Evolutionary conservation across 768 basidiomycete species (phyloP).

Genomic region (Rossbeevera mucosa): DNA sequence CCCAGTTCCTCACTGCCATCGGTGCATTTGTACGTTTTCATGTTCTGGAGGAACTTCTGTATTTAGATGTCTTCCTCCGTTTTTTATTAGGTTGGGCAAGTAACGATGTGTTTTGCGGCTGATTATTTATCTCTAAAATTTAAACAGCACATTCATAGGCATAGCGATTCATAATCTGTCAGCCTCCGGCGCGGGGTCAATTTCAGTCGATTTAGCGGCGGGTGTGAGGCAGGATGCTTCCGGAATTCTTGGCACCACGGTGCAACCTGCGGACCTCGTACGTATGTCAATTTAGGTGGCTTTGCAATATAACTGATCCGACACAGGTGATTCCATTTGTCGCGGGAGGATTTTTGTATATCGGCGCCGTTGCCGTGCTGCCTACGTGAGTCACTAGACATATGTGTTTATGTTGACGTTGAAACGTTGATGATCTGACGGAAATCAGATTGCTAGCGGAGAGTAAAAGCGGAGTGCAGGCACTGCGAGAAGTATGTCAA

Average conservation of each 20-base stretch:
- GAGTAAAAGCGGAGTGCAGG: slow-evolving; percentile 83
- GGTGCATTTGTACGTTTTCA: slow-evolving; percentile 72
- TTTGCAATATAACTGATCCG: slow-evolving; percentile 12
- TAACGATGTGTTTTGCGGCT: slow-evolving; percentile 1
- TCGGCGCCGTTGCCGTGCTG: slow-evolving; percentile 87
- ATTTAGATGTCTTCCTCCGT: slow-evolving; percentile 19
- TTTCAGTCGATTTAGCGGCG: slow-evolving; percentile 60
- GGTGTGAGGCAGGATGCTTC: slow-evolving; percentile 71
- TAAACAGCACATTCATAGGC: slow-evolving; percentile 74
- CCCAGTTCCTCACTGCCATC: slow-evolving; percentile 86
- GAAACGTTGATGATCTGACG: slow-evolving; percentile 8
- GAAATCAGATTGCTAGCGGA: slow-evolving; percentile 68
- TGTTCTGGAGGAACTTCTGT: slow-evolving; percentile 2
- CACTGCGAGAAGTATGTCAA: slow-evolving; percentile 72
- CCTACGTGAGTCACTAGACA: slow-evolving; percentile 63
- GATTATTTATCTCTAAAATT: slow-evolving; percentile 5
- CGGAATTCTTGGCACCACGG: slow-evolving; percentile 82
- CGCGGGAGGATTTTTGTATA: slow-evolving; percentile 89
- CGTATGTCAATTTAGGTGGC: slow-evolving; percentile 29
- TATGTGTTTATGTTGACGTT: not conserved
- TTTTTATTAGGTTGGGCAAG: slow-evolving; percentile 35
- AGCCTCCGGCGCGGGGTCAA: slow-evolving; percentile 39
- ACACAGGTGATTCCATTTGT: slow-evolving; percentile 82
- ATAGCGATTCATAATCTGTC: slow-evolving; percentile 79
- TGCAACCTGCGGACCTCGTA: slow-evolving; percentile 75